Evolutionary conservation across 108 stramenopile species (phyloP).

Genomic region (Nannochloropsis gaditana): DNA sequence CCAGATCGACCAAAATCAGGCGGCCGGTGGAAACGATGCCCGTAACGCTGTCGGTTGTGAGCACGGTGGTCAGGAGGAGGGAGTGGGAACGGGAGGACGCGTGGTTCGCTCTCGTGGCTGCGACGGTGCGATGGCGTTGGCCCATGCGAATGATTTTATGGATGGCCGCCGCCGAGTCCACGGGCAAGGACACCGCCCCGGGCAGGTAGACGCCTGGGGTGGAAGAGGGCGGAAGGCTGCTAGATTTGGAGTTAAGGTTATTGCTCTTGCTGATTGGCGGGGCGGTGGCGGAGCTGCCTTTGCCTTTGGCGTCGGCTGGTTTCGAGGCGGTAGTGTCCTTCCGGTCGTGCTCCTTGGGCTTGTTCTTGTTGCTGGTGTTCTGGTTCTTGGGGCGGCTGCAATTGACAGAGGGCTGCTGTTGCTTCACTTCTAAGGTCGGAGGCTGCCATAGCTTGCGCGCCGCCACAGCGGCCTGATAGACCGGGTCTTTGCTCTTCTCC

Average conservation of each 20-base stretch:
- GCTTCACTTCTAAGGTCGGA: neutral
- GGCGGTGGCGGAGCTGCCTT: neutral
- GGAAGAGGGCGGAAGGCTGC: neutral
- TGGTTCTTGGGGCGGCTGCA: neutral
- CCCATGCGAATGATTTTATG: constrained; percentile 57
- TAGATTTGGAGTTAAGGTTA: neutral
- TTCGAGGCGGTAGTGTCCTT: neutral
- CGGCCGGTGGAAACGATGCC: constrained; percentile 55
- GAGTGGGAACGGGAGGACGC: constrained; percentile 62
- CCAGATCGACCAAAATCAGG: constrained; percentile 71
- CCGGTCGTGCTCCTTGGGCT: neutral
- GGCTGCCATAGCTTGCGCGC: neutral
- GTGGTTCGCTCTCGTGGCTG: constrained; percentile 66
- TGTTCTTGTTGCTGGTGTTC: neutral
- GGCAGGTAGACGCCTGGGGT: neutral
- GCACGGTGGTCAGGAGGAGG: constrained; percentile 53
- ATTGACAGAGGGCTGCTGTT: neutral
- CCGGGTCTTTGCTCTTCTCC: neutral
- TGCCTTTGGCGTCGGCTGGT: neutral
- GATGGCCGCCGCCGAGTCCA: constrained; percentile 41
- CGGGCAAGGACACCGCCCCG: neutral
- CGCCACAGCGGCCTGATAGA: neutral
- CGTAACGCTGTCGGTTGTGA: constrained; percentile 48
- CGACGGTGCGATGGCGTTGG: constrained; percentile 51
- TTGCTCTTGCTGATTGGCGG: neutral